Conservation (phyloP, 2,329 filamentous ascomycete species). For the Penicillium concentricum region DNA sequence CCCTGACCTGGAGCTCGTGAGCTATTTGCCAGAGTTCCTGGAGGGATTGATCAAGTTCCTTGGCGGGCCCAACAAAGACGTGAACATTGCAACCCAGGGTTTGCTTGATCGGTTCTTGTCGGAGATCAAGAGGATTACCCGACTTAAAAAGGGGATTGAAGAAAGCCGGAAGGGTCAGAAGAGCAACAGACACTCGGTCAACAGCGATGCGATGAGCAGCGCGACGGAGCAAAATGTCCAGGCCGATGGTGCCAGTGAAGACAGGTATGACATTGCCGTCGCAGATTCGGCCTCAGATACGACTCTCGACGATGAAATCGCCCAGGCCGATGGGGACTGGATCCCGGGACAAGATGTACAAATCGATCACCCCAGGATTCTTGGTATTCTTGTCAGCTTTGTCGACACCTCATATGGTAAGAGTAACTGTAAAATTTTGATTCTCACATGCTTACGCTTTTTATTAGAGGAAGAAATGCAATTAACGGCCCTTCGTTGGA, state of each 20-base stretch:
- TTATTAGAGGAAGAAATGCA: constrained; percentile 80
- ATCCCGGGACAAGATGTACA: constrained; percentile 95
- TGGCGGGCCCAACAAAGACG: constrained; percentile 85
- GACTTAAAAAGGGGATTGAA: constrained; percentile 85
- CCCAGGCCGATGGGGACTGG: constrained; percentile 84
- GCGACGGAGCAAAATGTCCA: constrained; percentile 49
- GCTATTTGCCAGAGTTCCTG: constrained; percentile 87
- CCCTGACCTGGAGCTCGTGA: constrained; percentile 90
- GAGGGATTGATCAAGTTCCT: constrained; percentile 87
- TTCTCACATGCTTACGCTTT: constrained; percentile 15
- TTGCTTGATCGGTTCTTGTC: constrained; percentile 85
- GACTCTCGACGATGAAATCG: constrained; percentile 53
- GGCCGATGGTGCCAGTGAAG: constrained; percentile 32
- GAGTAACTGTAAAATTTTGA: constrained; percentile 26
- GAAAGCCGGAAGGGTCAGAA: constrained; percentile 73
- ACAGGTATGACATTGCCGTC: constrained; percentile 56
- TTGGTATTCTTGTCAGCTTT: constrained; percentile 88
- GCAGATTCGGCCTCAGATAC: constrained; percentile 46
- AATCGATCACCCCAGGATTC: constrained; percentile 85
- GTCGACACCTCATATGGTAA: constrained; percentile 76
- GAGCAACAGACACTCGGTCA: constrained; percentile 69
- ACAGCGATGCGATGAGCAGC: constrained; percentile 65
- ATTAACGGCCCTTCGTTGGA: constrained; percentile 88
- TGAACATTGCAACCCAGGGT: constrained; percentile 88
- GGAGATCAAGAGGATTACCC: constrained; percentile 92